phyloP scores from a whole-genome alignment of 495 filamentous ascomycete genomes.

The Penicillium cataractarum region DNA sequence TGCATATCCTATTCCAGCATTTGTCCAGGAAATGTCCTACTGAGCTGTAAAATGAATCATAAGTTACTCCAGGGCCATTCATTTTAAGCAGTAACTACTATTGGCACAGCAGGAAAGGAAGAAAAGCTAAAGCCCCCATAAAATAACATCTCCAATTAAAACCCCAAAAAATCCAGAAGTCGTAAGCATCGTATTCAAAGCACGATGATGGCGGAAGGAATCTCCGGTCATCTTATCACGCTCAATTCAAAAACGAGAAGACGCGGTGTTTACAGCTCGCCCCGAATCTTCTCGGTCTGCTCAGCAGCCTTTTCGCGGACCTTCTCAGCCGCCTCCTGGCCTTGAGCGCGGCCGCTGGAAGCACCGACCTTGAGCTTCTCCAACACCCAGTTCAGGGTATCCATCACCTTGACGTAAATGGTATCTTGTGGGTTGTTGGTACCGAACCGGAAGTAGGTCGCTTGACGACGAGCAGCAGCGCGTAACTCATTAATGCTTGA shows the following conservation, averaged over 20 bases:
- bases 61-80: neutral
- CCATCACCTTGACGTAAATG: conserved; percentile 64
- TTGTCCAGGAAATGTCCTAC: neutral
- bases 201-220: conserved; percentile 7
- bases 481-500: conserved; percentile 65
- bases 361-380: conserved; percentile 64
- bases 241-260: neutral
- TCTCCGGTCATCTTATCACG: neutral
- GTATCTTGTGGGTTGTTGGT: conserved; percentile 67
- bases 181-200: conserved; percentile 25
- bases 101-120: conserved; percentile 15
- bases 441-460: conserved; percentile 78
- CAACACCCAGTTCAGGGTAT: conserved; percentile 62
- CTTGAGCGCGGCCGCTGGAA: conserved; percentile 62
- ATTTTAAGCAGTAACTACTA: conserved; percentile 11
- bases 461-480: conserved; percentile 69
- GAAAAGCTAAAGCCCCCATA: conserved; percentile 4
- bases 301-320: conserved; percentile 39
- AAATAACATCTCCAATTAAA: conserved; percentile 1
- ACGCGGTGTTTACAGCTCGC: conserved; percentile 34
- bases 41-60: neutral
- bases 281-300: conserved; percentile 31
- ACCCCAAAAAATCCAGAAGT: conserved; percentile 14
- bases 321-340: conserved; percentile 55
- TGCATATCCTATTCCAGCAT: neutral